Conservation (phyloP, 306 rosid genomes). For the Comarum palustre region DNA sequence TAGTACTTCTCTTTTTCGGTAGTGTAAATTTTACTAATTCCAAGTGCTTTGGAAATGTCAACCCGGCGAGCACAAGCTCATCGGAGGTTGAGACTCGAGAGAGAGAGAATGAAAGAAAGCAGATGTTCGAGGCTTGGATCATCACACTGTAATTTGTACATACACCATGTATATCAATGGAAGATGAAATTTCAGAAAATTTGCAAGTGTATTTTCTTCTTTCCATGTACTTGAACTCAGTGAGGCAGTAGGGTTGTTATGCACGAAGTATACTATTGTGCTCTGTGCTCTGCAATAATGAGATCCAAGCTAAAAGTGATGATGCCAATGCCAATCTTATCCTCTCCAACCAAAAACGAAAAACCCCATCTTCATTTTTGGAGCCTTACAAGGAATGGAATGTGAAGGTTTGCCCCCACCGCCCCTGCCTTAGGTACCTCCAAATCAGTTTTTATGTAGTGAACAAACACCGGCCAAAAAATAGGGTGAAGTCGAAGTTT, state of each 20-base stretch:
- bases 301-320: background rate
- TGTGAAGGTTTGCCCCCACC: background rate
- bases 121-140: constrained; percentile 41
- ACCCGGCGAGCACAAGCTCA: constrained; percentile 71
- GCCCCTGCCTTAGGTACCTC: background rate
- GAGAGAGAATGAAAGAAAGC: constrained; percentile 8
- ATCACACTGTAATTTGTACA: constrained; percentile 70
- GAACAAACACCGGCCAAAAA: background rate
- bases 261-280: constrained; percentile 27
- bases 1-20: constrained; percentile 33
- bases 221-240: background rate
- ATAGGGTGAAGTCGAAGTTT: background rate
- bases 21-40: constrained; percentile 65
- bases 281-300: constrained; percentile 27
- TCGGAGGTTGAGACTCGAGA: constrained; percentile 53
- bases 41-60: constrained; percentile 51
- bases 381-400: background rate
- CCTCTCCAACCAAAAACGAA: constrained; percentile 2
- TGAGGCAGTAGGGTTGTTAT: constrained; percentile 19
- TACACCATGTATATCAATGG: constrained; percentile 67
- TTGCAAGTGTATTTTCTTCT: background rate
- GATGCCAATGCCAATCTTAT: constrained; percentile 15
- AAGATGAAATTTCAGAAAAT: constrained; percentile 32
- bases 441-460: background rate
- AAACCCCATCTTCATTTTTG: constrained; percentile 18